These are phyloP conservation scores for Gossypium arboreum DNA, from an alignment of 345 rosid genomes.

Conservation along the genomic window DNA sequence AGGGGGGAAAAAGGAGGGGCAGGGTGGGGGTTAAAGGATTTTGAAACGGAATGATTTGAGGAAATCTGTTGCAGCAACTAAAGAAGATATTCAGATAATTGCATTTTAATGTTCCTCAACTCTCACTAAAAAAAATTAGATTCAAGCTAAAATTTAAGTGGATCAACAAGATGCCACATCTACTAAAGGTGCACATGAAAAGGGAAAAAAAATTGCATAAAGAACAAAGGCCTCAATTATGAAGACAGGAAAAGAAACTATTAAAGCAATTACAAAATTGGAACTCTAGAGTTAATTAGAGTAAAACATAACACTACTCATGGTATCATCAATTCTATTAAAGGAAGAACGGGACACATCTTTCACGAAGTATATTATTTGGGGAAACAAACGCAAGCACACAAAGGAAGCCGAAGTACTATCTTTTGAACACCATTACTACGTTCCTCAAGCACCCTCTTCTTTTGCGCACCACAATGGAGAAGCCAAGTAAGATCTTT, in stretches of 20 bases:
- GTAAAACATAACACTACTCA: constrained; percentile 24
- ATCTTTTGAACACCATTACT: not conserved
- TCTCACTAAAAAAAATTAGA: not conserved
- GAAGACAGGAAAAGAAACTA: not conserved
- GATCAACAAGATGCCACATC: not conserved
- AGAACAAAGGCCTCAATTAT: not conserved
- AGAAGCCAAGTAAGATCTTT: not conserved
- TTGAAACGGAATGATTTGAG: not conserved
- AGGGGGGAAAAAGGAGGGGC: not conserved
- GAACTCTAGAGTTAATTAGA: not conserved
- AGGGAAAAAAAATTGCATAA: not conserved
- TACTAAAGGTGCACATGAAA: not conserved
- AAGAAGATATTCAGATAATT: not conserved
- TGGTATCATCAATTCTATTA: constrained; percentile 32
- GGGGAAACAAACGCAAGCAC: constrained; percentile 12
- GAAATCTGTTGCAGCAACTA: not conserved
- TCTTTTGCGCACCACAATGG: not conserved
- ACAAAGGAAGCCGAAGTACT: not conserved
- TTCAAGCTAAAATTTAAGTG: not conserved
- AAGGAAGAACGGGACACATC: constrained; percentile 29
- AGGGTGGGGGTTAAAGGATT: too few relatives aligned
- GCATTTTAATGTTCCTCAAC: not conserved
- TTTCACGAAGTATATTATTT: constrained; percentile 22
- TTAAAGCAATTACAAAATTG: constrained; percentile 1
- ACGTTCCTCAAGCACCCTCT: not conserved